Evolutionary conservation across 805 yeast species (phyloP).

Genomic region (Metschnikowia sp.): DNA sequence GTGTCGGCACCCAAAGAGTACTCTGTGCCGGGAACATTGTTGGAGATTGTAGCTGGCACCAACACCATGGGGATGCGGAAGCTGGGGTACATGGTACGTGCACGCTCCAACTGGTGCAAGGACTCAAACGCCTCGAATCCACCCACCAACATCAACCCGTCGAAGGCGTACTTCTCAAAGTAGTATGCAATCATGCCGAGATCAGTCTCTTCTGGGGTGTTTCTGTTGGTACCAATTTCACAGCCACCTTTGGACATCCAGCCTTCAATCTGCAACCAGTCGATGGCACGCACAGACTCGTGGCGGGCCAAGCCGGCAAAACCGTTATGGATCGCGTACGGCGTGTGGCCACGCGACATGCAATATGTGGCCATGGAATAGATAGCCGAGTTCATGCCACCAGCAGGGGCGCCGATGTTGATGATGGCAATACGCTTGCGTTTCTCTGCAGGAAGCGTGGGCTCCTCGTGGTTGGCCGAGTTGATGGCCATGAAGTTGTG

Average conservation of each 20-base stretch:
- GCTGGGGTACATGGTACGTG: constrained; percentile 60
- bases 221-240: constrained; percentile 93
- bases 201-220: constrained; percentile 66
- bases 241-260: constrained; percentile 94
- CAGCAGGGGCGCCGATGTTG: constrained; percentile 96
- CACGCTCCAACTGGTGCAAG: constrained; percentile 59
- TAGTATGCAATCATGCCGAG: constrained; percentile 70
- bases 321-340: constrained; percentile 91
- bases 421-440: constrained; percentile 77
- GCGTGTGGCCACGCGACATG: constrained; percentile 83
- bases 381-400: constrained; percentile 90
- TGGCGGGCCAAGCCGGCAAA: constrained; percentile 89
- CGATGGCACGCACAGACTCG: constrained; percentile 70
- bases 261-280: constrained; percentile 83
- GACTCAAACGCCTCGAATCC: constrained; percentile 82
- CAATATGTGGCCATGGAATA: constrained; percentile 89
- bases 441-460: constrained; percentile 48
- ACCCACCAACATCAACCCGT: constrained; percentile 73
- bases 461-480: constrained; percentile 35
- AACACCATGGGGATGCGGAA: constrained; percentile 76
- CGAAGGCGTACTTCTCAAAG: constrained; percentile 62
- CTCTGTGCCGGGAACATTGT: constrained; percentile 80
- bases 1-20: constrained; percentile 76
- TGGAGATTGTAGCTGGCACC: constrained; percentile 77
- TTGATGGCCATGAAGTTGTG: constrained; percentile 56